Evolutionary conservation across 2,329 filamentous ascomycete genomes (phyloP).

Genomic region (Alternaria dauci): DNA sequence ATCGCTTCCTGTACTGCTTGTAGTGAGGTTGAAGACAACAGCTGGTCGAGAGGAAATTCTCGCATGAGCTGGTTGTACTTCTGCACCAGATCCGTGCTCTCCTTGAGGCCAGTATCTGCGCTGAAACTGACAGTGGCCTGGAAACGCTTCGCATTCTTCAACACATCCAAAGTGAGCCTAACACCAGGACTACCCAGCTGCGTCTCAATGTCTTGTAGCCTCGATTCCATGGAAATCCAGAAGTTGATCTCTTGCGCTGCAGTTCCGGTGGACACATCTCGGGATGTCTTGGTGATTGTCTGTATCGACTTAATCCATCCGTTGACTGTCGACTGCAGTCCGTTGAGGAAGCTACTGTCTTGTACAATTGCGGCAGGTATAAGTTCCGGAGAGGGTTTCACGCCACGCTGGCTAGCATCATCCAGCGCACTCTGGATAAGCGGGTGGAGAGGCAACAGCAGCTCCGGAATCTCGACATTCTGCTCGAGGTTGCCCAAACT

Average conservation of each 20-base stretch:
- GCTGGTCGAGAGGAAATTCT: slow-evolving; percentile 94
- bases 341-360: slow-evolving; percentile 92
- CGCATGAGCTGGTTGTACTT: slow-evolving; percentile 99
- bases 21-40: slow-evolving; percentile 89
- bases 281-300: slow-evolving; percentile 90
- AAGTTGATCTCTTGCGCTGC: slow-evolving; percentile 99
- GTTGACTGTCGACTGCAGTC: slow-evolving; percentile 91
- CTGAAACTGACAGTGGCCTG: slow-evolving; percentile 97
- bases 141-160: slow-evolving; percentile 97
- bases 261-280: slow-evolving; percentile 79
- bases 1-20: slow-evolving; percentile 89
- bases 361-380: slow-evolving; percentile 79
- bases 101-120: slow-evolving; percentile 93
- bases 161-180: slow-evolving; percentile 86
- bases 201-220: slow-evolving; percentile 87
- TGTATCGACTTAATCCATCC: slow-evolving; percentile 99
- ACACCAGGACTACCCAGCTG: slow-evolving; percentile 92
- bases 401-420: slow-evolving; percentile 72
- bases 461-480: slow-evolving; percentile 95
- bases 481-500: slow-evolving; percentile 92
- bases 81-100: slow-evolving; percentile 93
- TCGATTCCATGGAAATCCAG: slow-evolving; percentile 96
- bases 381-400: slow-evolving; percentile 77
- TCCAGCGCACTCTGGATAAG: slow-evolving; percentile 86
- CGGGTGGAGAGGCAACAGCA: slow-evolving; percentile 86